Evolutionary conservation across 2,329 filamentous ascomycete genomes (phyloP), one percentile per base, ranked within the genome.

Genomic region (Fusarium sp.): DNA sequence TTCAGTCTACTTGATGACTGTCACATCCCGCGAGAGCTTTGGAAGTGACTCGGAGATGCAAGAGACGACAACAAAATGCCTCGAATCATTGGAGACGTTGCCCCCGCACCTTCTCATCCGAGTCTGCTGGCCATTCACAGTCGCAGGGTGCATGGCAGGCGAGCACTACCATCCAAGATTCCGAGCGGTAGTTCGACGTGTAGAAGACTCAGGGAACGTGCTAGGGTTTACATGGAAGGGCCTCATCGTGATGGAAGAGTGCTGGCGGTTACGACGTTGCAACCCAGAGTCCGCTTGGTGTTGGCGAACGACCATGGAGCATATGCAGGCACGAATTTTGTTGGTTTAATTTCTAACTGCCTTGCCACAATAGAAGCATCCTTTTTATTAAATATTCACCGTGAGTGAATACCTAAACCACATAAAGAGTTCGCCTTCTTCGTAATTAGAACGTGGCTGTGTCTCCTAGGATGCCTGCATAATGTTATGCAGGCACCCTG

Each of bases 191-290:
- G 32, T 68, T 20, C 52, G 6, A 33, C 60, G 37, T 17, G 65
- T 68, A 22, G 60, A 68, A 15, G 33, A 45, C 15, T 4, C 40
- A 17, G 52, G 60, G 32, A 6, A 35, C 15, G 65, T 68, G 14
- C 7, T 68, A 6, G 60, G 65, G 9, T 68, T 68, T 59, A 64
- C 65, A 0, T 68, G 65, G 65, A 68, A 64, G 8, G 65, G 65
- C n/a, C 65, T 68, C 14, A 64, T 68, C 52, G 60, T 68, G 0
- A 68, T 64, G 65, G 65, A 68, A 54, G 59, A 68, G 40, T 68
- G 65, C 22, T 68, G 65, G 59, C 20, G 40, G 60, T 9, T 68
- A 2, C 52, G 52, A 35, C 52, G 40, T 25, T 37, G 50, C 22
- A 64, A 64, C 7, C 20, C 60, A 8, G 65, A 59, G 38, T 25